A percentile compares a stretch with the other conserved stretches of the same genome.
These are phyloP conservation scores for Metarhizium brunneum DNA, from an alignment of 2,329 filamentous ascomycete genomes.

Conservation along the genomic window DNA sequence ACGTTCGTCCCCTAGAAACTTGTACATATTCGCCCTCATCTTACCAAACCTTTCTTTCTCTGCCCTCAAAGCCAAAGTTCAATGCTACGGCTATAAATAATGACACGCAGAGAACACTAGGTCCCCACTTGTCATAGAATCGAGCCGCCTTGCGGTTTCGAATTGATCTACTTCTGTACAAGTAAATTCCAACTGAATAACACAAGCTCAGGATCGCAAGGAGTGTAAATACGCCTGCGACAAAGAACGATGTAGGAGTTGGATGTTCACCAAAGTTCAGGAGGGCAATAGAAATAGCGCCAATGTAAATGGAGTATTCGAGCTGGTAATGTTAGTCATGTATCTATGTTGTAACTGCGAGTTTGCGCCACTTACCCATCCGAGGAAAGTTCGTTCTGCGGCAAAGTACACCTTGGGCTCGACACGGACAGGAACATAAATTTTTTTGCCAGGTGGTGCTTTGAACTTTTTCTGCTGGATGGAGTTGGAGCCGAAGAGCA, in stretches of 20 bases:
- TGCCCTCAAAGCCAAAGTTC: conserved; percentile 75
- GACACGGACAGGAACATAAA: conserved; percentile 90
- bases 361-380: conserved; percentile 56
- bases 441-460: conserved; percentile 77
- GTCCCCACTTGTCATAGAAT: conserved; percentile 87
- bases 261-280: conserved; percentile 67
- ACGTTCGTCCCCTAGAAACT: background rate
- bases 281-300: conserved; percentile 73
- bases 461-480: conserved; percentile 54
- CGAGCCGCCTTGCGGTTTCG: conserved; percentile 72
- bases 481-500: conserved; percentile 45
- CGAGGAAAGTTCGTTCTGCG: conserved; percentile 88
- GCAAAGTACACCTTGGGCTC: conserved; percentile 98
- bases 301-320: conserved; percentile 92
- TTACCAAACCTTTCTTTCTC: conserved; percentile 47
- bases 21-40: background rate
- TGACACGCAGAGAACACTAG: conserved; percentile 63
- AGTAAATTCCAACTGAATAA: conserved; percentile 76
- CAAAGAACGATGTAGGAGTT: conserved; percentile 50
- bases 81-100: conserved; percentile 65
- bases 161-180: conserved; percentile 83
- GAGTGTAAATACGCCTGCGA: conserved; percentile 71
- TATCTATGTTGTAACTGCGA: background rate
- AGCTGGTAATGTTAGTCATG: conserved; percentile 42
- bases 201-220: conserved; percentile 69